Conservation (phyloP, 768 basidiomycete genomes). For the Cystofilobasidium bisporidii region DNA sequence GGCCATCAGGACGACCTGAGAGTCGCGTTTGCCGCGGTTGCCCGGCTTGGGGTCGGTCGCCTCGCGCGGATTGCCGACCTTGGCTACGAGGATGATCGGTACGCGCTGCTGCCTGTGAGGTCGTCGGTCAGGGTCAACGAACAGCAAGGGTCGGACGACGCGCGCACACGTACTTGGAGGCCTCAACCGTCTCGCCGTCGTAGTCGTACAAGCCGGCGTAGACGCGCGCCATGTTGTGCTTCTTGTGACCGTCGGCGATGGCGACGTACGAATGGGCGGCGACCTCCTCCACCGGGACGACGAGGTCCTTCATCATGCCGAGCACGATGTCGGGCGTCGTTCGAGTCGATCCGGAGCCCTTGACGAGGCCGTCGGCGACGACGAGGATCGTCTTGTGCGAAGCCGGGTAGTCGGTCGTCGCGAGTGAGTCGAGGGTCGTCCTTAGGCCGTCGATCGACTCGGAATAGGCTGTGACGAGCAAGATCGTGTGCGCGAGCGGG, state of each 20-base stretch:
- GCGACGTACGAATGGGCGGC: conserved; percentile 94
- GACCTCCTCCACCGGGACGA: conserved; percentile 69
- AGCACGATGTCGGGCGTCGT: conserved; percentile 91
- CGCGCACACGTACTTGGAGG: conserved; percentile 40
- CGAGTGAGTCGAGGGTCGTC: conserved; percentile 94
- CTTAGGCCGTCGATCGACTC: conserved; percentile 92
- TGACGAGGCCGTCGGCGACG: conserved; percentile 97
- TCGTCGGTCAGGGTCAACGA: too few species aligned
- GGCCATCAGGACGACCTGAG: conserved; percentile 92
- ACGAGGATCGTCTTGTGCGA: conserved; percentile 91
- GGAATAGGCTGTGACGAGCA: conserved; percentile 95
- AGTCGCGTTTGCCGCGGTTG: conserved; percentile 97
- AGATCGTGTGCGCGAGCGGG: conserved; percentile 85
- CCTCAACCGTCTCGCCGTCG: conserved; percentile 78
- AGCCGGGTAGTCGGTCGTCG: conserved; percentile 97
- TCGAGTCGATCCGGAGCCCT: conserved; percentile 71
- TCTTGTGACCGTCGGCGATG: conserved; percentile 98
- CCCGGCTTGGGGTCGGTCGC: conserved; percentile 84
- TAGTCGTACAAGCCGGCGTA: conserved; percentile 97
- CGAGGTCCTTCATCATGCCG: conserved; percentile 92
- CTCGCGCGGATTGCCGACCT: conserved; percentile 87
- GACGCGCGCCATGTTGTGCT: conserved; percentile 98
- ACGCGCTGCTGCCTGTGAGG: conserved; percentile 86
- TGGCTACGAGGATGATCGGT: conserved; percentile 90
- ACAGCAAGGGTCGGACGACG: not conserved